Conservation (phyloP, 768 basidiomycete species). For the Hericium rajendrae region DNA sequence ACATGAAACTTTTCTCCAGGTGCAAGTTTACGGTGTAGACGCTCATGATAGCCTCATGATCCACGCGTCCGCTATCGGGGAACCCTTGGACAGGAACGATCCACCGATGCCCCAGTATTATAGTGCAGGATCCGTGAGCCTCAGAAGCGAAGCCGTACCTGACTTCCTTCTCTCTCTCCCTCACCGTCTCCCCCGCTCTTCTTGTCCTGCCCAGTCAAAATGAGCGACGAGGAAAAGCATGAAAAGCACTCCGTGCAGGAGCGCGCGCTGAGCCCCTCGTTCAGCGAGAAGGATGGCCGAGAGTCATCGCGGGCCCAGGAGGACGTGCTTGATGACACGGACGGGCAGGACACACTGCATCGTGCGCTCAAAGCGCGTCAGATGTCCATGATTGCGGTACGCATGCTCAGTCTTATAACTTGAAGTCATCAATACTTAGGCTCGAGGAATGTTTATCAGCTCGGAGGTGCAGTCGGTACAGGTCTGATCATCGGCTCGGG, state of each 20-base stretch:
- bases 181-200: background rate
- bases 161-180: background rate
- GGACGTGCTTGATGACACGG: constrained; percentile 15
- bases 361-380: constrained; percentile 25
- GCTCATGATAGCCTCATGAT: too few relatives aligned
- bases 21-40: too few relatives aligned
- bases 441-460: constrained; percentile 7
- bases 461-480: constrained; percentile 26
- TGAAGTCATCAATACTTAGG: background rate
- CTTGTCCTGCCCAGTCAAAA: background rate
- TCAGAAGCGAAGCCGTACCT: background rate
- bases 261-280: background rate
- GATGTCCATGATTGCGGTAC: constrained; percentile 31
- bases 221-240: background rate
- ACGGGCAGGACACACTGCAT: constrained; percentile 23
- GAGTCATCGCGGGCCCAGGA: background rate
- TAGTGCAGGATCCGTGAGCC: too few relatives aligned
- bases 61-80: too few relatives aligned
- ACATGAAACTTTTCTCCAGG: too few relatives aligned
- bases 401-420: constrained; percentile 1
- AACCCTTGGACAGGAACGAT: too few relatives aligned
- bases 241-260: background rate
- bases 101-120: too few relatives aligned
- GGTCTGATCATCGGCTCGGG: constrained; percentile 36
- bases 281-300: background rate